Conservation (phyloP, 2,329 filamentous ascomycete species). For the Paraphaeosphaeria minitans region DNA sequence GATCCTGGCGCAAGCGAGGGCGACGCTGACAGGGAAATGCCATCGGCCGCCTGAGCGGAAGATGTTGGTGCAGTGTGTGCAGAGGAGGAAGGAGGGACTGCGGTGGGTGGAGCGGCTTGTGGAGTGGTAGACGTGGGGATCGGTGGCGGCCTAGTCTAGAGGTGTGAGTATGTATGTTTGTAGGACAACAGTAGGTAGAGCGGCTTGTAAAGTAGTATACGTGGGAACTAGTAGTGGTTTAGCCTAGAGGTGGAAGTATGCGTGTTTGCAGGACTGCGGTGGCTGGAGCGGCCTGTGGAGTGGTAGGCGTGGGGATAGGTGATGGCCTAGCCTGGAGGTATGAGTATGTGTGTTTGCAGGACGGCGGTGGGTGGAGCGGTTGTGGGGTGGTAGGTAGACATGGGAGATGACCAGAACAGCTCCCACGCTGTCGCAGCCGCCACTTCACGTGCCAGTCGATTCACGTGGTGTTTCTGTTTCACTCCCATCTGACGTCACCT, state of each 20-base stretch:
- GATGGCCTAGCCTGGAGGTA: neutral
- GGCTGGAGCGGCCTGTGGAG: slow-evolving; percentile 14
- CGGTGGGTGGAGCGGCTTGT: slow-evolving; percentile 17
- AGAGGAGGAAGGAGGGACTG: slow-evolving; percentile 8
- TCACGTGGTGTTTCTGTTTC: too few species aligned
- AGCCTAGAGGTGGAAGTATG: neutral
- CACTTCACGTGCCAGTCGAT: too few species aligned
- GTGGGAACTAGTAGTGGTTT: neutral
- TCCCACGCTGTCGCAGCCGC: too few species aligned
- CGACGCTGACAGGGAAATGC: slow-evolving; percentile 17
- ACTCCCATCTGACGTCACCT: too few species aligned
- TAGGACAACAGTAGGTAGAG: slow-evolving; percentile 17
- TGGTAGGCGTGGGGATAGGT: slow-evolving; percentile 8
- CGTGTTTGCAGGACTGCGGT: slow-evolving; percentile 10
- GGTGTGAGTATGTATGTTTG: too few species aligned
- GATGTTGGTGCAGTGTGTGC: slow-evolving; percentile 17
- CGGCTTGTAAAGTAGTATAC: slow-evolving; percentile 13
- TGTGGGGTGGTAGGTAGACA: slow-evolving; percentile 11
- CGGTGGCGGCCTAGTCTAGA: neutral
- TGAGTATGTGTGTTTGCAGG: neutral
- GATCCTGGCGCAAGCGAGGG: slow-evolving; percentile 16
- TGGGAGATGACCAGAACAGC: too few species aligned
- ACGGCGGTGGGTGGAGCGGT: slow-evolving; percentile 15
- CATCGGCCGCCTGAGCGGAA: slow-evolving; percentile 14
- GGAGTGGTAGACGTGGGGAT: slow-evolving; percentile 9